Base-by-base conservation (phyloP, 495 filamentous ascomycete species). In the Cetradonia linearis region DNA sequence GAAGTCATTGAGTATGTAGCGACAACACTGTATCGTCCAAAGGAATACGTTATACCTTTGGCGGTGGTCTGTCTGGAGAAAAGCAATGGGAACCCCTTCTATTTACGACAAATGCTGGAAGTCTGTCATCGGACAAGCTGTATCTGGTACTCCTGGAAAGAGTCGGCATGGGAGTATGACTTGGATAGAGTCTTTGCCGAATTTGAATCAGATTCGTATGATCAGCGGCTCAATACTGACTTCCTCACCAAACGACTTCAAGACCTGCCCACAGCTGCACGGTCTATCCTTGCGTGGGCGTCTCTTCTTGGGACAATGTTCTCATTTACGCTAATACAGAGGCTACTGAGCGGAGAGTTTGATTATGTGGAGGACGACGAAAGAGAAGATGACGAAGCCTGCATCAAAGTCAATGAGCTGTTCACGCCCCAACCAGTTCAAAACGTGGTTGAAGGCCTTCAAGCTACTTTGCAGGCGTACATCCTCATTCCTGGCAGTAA, bases 51-150 rank as follows among this genome's bases (percentile, higher is more conserved):
- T 23, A 62, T 85, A 9, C 77, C 85, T 8, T 69, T 89, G 27
- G 66, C 64, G 25, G 56, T 65, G n/a, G 64, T 68, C 16, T 68
- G 66, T 42, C 46, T 68, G 18, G 66, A 68, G 48, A 68, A 65
- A 56, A 57, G 62, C 4, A 58, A 60, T 36, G 66, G 66, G 0
- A 93, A 94, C 66, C 87, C 88, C 0, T 95, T 95, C 69, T 92
- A 91, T 64, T 85, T 95, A 62, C 81, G 87, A 34, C 87, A 94
- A 69, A 91, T 96, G 82, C 78, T 96, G n/a, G 87, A 86, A 67
- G 85, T 86, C 9, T 91, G 87, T 67, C 84, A 94, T 69, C 82
- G 85, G 20, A 94, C 89, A 69, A 83, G 83, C 64, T 92, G 87
- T 66, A 84, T 96, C 55, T 94, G 86, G 82, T 95, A 91, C 71